These are phyloP conservation scores for Chrysosporium queenslandicum DNA, from an alignment of 2,329 filamentous ascomycete species.

Conservation along the genomic window DNA sequence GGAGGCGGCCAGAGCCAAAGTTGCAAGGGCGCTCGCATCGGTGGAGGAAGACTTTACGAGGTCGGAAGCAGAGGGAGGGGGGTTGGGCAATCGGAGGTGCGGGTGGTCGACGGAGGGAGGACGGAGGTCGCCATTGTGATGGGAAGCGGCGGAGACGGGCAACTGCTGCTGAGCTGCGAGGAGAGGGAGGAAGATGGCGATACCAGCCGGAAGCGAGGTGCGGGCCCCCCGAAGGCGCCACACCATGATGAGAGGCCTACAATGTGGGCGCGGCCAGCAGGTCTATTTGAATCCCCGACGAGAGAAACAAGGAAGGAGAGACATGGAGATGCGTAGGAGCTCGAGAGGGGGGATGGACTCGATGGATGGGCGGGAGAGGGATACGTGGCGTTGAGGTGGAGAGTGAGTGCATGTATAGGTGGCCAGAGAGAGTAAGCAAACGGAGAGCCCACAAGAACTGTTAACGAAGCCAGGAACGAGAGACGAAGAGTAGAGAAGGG, in stretches of 20 bases:
- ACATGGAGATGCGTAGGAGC: neutral
- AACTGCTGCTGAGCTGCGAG: slow-evolving; percentile 58
- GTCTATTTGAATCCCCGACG: neutral
- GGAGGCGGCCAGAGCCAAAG: slow-evolving; percentile 80
- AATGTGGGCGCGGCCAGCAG: slow-evolving; percentile 4
- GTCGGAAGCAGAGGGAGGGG: slow-evolving; percentile 15
- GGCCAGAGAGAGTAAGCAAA: too few species aligned
- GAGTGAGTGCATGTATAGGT: neutral
- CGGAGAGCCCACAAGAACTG: too few species aligned
- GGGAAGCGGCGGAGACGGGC: slow-evolving; percentile 20
- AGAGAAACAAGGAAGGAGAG: neutral
- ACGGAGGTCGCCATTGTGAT: slow-evolving; percentile 24
- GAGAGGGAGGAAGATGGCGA: slow-evolving; percentile 50
- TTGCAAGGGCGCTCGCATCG: slow-evolving; percentile 91
- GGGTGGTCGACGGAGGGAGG: slow-evolving; percentile 22
- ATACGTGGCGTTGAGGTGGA: neutral
- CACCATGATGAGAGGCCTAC: slow-evolving; percentile 43
- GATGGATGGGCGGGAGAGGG: neutral
- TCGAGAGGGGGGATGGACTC: neutral
- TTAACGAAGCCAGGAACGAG: neutral
- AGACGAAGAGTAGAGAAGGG: neutral
- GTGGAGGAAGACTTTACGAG: slow-evolving; percentile 25
- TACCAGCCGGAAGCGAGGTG: slow-evolving; percentile 45
- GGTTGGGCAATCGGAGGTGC: slow-evolving; percentile 13
- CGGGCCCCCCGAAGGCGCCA: slow-evolving; percentile 54